A percentile compares a stretch with the other conserved stretches of the same genome.
Evolutionary conservation across 2,329 filamentous ascomycete genomes (phyloP).

Genomic region (Apiospora malaysiana): DNA sequence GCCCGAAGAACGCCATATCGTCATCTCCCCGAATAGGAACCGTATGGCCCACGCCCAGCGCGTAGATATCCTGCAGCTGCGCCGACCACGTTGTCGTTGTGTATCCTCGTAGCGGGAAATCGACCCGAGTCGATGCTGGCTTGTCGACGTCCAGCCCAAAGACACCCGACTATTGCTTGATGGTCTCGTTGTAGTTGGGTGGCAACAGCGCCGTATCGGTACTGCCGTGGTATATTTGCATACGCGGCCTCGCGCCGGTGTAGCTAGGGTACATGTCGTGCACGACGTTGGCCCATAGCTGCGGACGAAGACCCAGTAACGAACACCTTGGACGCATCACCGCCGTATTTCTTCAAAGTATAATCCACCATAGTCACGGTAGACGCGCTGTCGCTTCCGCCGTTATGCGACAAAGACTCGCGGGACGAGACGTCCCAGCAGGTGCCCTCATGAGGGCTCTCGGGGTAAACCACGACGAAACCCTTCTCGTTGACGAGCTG

Average conservation of each 20-base stretch:
- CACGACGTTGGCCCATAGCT: slow-evolving; percentile 54
- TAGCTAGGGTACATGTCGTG: slow-evolving; percentile 43
- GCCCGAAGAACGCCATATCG: slow-evolving; percentile 27
- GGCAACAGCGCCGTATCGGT: slow-evolving; percentile 34
- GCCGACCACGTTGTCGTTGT: slow-evolving; percentile 26
- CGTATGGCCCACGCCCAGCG: slow-evolving; percentile 25
- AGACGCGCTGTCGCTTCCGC: slow-evolving; percentile 59
- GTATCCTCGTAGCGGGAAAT: slow-evolving; percentile 24
- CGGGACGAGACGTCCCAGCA: slow-evolving; percentile 66
- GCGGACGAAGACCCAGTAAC: slow-evolving; percentile 55
- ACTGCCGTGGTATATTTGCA: slow-evolving; percentile 39
- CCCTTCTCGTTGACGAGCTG: slow-evolving; percentile 47
- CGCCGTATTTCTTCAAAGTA: slow-evolving; percentile 55
- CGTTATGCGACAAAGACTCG: slow-evolving; percentile 49
- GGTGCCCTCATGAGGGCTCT: slow-evolving; percentile 52
- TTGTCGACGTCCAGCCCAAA: slow-evolving; percentile 33
- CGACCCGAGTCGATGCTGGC: slow-evolving; percentile 7
- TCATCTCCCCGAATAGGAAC: slow-evolving; percentile 27
- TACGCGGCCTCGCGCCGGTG: slow-evolving; percentile 35
- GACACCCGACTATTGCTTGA: slow-evolving; percentile 44
- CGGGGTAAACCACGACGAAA: slow-evolving; percentile 60
- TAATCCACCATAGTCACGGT: slow-evolving; percentile 65
- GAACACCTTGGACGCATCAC: slow-evolving; percentile 56
- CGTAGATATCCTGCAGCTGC: slow-evolving; percentile 27
- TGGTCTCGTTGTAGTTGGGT: slow-evolving; percentile 34